Evolutionary conservation across 495 filamentous ascomycete species (phyloP), one percentile per base, ranked within the genome.

Genomic region (Articulospora tetracladia): DNA sequence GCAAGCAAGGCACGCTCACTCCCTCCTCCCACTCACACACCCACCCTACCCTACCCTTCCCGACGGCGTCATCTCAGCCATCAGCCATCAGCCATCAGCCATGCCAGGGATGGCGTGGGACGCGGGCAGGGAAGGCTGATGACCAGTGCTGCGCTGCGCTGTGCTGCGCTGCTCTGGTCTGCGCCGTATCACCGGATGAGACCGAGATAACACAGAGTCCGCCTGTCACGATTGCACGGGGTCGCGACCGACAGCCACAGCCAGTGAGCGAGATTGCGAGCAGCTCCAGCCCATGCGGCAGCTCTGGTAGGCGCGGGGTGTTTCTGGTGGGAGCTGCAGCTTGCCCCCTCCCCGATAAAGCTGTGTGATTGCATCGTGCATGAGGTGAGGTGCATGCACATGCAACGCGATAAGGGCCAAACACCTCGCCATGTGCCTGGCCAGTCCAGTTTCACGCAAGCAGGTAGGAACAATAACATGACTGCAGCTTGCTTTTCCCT

Each of bases 1-100:
- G 26, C 49, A 41, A 39, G 13, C 57, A 53, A 59, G 57, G 57
- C 57, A 52, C 32, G 32, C 30, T 15, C 15, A 6, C n/a, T 36
- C 20, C 11, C 47, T 3, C 23, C 22, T 26, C 32, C 19, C 49
- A 47, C 46, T 60, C 58, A 54, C 36, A 46, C 22, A 27, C 19
- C 24, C 46, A 34, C 17, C 11, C 48, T 39, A 17, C 15, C 15
- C 17, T 17, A 3, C 3, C 39, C 39, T 44, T 19, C 3, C 17
- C 39, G 39, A 59, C 25, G 28, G 57, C 47, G 24, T 22, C n/a
- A 27, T 27, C 26, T 58, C 20, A 32, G 54, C 34, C 34, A 27
- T 58, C 41, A 44, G 55, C 27, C n/a, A 49, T 49, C 36, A 58
- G 22, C 15, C 8, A 46, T 44, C 32, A 56, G 25, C 10, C 30